Percentiles rank a stretch among this genome's conserved stretches.
Conservation (phyloP, 1,139 yeast species). For the Geotrichum fermentans region DNA sequence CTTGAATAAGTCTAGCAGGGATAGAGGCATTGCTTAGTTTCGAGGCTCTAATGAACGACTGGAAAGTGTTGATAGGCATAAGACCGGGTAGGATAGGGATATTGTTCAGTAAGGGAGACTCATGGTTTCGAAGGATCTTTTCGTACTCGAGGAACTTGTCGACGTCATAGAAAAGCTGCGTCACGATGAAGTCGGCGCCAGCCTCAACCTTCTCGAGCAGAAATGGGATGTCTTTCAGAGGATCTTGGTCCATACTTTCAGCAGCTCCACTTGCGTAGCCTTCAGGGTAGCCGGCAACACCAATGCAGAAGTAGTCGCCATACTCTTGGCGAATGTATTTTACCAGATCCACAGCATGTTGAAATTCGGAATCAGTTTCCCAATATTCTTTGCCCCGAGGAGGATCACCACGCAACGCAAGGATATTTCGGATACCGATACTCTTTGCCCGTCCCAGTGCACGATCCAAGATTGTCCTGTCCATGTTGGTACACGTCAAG, state of each 20-base stretch:
- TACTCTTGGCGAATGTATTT: conserved; percentile 62
- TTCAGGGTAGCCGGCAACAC: conserved; percentile 94
- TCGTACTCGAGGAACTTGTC: conserved; percentile 54
- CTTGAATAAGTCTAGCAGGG: conserved; percentile 52
- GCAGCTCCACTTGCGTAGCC: conserved; percentile 81
- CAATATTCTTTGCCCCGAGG: conserved; percentile 77
- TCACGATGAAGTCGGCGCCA: conserved; percentile 90
- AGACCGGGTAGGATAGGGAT: conserved; percentile 81
- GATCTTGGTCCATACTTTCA: conserved; percentile 55
- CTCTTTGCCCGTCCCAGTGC: conserved; percentile 70
- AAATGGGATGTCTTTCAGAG: conserved; percentile 61
- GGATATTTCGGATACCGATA: conserved; percentile 75
- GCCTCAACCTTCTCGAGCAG: conserved; percentile 81
- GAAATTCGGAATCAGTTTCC: conserved; percentile 52
- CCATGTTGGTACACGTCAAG: conserved; percentile 92
- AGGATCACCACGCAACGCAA: conserved; percentile 94
- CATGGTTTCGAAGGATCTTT: conserved; percentile 41
- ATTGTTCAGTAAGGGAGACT: conserved; percentile 43
- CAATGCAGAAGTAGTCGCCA: conserved; percentile 76
- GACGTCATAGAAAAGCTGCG: conserved; percentile 77
- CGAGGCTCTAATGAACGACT: conserved; percentile 81
- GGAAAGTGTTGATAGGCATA: conserved; percentile 92
- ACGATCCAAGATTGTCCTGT: conserved; percentile 65
- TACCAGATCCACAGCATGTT: conserved; percentile 78
- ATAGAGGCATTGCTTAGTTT: conserved; percentile 85